These are phyloP conservation scores for Fusarium sp. DNA, from an alignment of 2,329 filamentous ascomycete genomes.

Conservation along the genomic window DNA sequence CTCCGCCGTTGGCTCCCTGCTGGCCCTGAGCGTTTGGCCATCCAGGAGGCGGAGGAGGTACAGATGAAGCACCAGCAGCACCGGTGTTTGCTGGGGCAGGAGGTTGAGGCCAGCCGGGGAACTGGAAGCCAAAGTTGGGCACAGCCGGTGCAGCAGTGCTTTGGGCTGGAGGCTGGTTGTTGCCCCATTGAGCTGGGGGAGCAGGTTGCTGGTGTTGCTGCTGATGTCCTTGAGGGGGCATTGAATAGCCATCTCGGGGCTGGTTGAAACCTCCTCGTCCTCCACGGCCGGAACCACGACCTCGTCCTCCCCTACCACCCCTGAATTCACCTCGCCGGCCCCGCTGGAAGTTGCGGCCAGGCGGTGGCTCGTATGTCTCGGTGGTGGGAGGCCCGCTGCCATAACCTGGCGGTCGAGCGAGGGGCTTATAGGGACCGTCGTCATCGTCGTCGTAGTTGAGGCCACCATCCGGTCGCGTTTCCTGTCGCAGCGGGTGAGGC, in stretches of 20 bases:
- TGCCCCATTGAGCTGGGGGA: constrained; percentile 24
- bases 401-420: constrained; percentile 75
- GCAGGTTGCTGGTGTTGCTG: constrained; percentile 53
- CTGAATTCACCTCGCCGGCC: constrained; percentile 60
- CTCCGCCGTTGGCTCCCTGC: constrained; percentile 50
- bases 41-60: constrained; percentile 57
- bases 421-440: constrained; percentile 77
- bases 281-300: constrained; percentile 56
- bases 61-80: constrained; percentile 48
- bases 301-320: constrained; percentile 55
- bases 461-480: constrained; percentile 55
- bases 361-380: constrained; percentile 52
- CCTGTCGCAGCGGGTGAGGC: constrained; percentile 56
- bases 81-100: constrained; percentile 34
- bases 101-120: constrained; percentile 57
- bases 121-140: constrained; percentile 58
- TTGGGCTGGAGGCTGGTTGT: constrained; percentile 29
- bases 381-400: constrained; percentile 60
- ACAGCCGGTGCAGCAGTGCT: constrained; percentile 36
- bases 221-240: constrained; percentile 51
- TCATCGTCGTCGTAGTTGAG: constrained; percentile 78
- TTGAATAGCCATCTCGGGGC: constrained; percentile 56
- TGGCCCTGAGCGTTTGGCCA: constrained; percentile 48
- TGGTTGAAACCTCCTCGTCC: constrained; percentile 51
- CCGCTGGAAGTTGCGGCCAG: constrained; percentile 48